Base-by-base conservation (phyloP, 371 early-diverging fungal species). In the Apophysomyces variabilis region DNA sequence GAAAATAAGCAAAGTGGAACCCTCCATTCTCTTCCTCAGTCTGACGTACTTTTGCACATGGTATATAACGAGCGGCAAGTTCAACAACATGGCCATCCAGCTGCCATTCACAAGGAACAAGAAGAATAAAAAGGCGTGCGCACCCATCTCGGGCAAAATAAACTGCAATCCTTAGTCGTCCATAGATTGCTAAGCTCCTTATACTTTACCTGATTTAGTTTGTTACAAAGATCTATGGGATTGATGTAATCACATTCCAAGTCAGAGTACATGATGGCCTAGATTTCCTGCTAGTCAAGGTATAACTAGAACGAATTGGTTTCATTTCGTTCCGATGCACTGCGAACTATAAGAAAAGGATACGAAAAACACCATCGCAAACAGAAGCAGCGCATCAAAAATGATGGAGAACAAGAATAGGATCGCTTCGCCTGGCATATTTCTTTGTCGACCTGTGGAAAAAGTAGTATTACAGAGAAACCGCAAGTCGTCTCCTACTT, bases 201-300 rank as follows among this genome's bases (percentile, higher is more conserved):
- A 21, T 39, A 26, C 32, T 56, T 67, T 85, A 93, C 95, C 86
- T 90, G 92, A 75, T 97, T 97, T 66, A 97, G 83, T 69, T 89
- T 93, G 75, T 90, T 92, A 82, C 95, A 95, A 58, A 96, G 87
- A 75, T 97, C 97, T 71, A 97, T 96, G 11, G 97, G 97, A 76
- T 97, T 97, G 78, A 97, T 95, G 80, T 96, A 97, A 73, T 97
- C 97, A 84, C 93, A 92, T 85, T 95, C 94, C 62, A 94, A 85
- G 78, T 93, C 94, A 14, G 94, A 92, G 69, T 93, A 92, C 91
- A 91, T 90, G 72, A 93, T 92, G 67, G 92, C 89, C 94, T 94
- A 70, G 46, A 68, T 61, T 47, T 11, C 41, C 8, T 13, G 13
- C 41, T 8, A 41, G 41, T 41, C 41, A 41, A 41, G 41, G 41